These are phyloP conservation scores for Leptographium flavum DNA, from an alignment of 2,329 filamentous ascomycete species.

Conservation along the genomic window DNA sequence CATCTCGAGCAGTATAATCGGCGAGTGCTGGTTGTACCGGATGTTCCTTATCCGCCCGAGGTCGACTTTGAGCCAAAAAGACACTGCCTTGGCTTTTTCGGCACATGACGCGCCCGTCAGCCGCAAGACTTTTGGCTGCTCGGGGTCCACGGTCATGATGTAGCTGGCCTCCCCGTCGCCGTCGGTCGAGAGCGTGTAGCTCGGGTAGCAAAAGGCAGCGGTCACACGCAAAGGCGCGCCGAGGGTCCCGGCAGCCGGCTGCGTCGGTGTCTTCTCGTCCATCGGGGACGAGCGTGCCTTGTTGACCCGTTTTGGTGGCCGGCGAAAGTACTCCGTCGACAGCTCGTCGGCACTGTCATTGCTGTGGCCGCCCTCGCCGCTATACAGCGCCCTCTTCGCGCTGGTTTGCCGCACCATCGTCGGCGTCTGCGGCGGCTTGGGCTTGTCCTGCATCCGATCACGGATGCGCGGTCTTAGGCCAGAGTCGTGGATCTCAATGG, in stretches of 20 bases:
- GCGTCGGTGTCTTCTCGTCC: neutral
- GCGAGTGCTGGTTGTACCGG: neutral
- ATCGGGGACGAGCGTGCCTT: neutral
- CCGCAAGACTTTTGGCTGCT: neutral
- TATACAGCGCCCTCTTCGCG: neutral
- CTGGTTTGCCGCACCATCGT: neutral
- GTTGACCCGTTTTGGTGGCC: neutral
- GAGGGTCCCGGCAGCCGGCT: neutral
- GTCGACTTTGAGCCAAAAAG: slow-evolving; percentile 2
- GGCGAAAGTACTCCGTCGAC: slow-evolving; percentile 3
- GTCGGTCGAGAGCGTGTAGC: neutral
- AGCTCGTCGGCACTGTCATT: slow-evolving; percentile 8
- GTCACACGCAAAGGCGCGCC: neutral
- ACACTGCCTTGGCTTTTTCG: neutral
- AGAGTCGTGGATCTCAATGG: neutral
- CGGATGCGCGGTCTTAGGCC: neutral
- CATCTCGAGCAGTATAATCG: neutral
- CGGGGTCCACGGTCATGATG: neutral
- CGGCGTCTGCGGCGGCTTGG: neutral
- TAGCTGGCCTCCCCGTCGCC: neutral
- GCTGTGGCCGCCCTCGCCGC: neutral
- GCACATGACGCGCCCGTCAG: neutral
- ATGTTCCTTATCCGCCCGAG: neutral
- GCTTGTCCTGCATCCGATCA: neutral
- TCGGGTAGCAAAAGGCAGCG: slow-evolving; percentile 3